These are phyloP conservation scores for Fonsecaea erecta DNA, from an alignment of 2,329 filamentous ascomycete species.

Conservation along the genomic window DNA sequence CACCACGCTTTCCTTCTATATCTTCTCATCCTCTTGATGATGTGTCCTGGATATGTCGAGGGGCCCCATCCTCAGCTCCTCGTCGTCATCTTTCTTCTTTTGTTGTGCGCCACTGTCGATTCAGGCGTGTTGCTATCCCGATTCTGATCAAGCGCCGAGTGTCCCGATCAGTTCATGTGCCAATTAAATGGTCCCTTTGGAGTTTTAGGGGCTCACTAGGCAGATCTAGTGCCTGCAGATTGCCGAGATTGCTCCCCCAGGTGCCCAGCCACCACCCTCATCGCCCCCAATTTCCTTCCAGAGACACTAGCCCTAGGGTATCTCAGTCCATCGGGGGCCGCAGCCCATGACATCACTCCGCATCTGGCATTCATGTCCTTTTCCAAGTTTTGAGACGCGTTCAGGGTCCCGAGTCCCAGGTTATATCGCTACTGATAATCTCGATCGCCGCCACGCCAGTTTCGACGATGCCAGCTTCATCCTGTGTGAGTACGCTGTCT, in stretches of 20 bases:
- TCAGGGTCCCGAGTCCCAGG: neutral
- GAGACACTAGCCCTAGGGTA: neutral
- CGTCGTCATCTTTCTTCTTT: no score
- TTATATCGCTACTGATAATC: constrained; percentile 4
- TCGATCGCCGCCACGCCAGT: constrained; percentile 1
- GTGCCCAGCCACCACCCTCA: neutral
- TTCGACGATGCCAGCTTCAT: constrained; percentile 11
- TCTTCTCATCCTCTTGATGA: no score
- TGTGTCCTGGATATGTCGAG: no score
- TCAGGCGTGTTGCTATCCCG: no score
- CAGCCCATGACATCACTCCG: constrained; percentile 6
- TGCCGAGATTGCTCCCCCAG: neutral
- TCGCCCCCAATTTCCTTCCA: constrained; percentile 5
- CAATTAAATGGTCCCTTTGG: no score
- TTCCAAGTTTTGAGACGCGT: constrained; percentile 16
- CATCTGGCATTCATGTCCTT: constrained; percentile 3
- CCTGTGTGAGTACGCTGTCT: constrained; percentile 6
- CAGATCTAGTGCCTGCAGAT: neutral
- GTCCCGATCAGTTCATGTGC: no score
- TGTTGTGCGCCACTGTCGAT: no score
- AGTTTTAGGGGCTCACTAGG: no score
- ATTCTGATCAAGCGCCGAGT: no score
- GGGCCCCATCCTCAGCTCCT: no score
- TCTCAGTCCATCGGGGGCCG: neutral
- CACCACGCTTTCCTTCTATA: no score